Percentiles rank a stretch among this genome's conserved stretches.
Evolutionary conservation across 202 grass and related monocot species (phyloP).

Genomic region (Tripidium arundinaceum): DNA sequence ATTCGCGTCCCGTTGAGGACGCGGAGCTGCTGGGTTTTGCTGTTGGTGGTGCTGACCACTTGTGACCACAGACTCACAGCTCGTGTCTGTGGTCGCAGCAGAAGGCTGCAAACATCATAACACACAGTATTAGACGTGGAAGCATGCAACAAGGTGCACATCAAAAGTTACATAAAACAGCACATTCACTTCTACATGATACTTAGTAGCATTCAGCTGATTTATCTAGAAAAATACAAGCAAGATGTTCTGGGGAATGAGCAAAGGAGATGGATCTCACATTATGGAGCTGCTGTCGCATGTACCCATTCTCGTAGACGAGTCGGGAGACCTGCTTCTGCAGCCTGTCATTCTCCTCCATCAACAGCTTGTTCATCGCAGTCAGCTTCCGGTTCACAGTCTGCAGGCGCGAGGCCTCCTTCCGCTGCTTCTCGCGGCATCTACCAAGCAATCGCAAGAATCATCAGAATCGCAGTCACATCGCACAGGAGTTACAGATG

Average conservation of each 20-base stretch:
- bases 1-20: constrained; percentile 81
- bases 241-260: too few relatives aligned
- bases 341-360: constrained; percentile 97
- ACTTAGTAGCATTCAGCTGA: background rate
- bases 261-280: constrained; percentile 40
- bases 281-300: constrained; percentile 67
- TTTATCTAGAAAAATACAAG: background rate
- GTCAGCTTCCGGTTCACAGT: constrained; percentile 91
- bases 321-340: constrained; percentile 98
- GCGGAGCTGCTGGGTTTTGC: constrained; percentile 67
- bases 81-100: constrained; percentile 87
- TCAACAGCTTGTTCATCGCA: constrained; percentile 95
- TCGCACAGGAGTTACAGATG: constrained; percentile 14
- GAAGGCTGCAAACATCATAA: constrained; percentile 63
- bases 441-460: constrained; percentile 35
- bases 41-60: constrained; percentile 89
- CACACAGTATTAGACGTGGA: too few relatives aligned
- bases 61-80: constrained; percentile 98
- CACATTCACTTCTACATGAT: background rate
- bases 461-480: background rate
- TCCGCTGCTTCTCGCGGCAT: constrained; percentile 98
- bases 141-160: too few relatives aligned
- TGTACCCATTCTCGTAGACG: constrained; percentile 69
- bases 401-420: constrained; percentile 90
- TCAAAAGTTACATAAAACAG: background rate